phyloP scores from a whole-genome alignment of 176 grass and related monocot genomes.

The Cymbopogon citratus region DNA sequence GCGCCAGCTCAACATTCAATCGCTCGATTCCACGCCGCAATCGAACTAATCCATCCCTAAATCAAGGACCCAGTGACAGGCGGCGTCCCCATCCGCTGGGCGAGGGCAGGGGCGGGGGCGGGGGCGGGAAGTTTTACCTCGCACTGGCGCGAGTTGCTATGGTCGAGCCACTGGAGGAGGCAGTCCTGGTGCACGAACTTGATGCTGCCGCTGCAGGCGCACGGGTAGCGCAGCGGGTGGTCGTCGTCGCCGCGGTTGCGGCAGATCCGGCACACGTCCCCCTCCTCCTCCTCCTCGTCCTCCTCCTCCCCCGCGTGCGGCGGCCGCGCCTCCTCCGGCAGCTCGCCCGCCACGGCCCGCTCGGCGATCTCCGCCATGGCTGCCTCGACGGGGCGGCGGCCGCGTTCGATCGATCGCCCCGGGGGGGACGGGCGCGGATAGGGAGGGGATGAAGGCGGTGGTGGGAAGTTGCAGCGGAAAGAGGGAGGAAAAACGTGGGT shows the following conservation, averaged over 20 bases:
- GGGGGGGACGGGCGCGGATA: not conserved
- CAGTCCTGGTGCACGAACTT: slow-evolving; percentile 99
- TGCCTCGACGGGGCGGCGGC: not conserved
- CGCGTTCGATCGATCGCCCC: slow-evolving; percentile 9
- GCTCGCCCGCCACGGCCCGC: not conserved
- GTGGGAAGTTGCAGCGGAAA: not conserved
- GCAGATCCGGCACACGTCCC: slow-evolving; percentile 99
- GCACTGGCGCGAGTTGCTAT: slow-evolving; percentile 99
- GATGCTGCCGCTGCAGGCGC: slow-evolving; percentile 99
- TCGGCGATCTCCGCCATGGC: slow-evolving; percentile 41
- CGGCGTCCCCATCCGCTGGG: not conserved
- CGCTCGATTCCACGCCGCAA: not conserved
- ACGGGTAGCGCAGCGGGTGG: slow-evolving; percentile 87
- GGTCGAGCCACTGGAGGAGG: slow-evolving; percentile 98
- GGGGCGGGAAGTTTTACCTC: slow-evolving; percentile 39
- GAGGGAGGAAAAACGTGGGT: not conserved
- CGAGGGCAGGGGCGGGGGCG: too few relatives aligned
- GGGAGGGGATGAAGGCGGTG: slow-evolving; percentile 9
- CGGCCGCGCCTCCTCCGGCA: slow-evolving; percentile 29
- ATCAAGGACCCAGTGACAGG: not conserved
- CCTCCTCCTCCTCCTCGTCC: slow-evolving; percentile 56
- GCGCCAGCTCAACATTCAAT: not conserved
- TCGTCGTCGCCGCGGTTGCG: slow-evolving; percentile 87
- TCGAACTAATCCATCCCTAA: slow-evolving; percentile 12
- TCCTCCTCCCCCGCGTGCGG: slow-evolving; percentile 34